These are phyloP conservation scores for Mycotypha africana DNA, from an alignment of 371 early-diverging fungal genomes.

Conservation along the genomic window DNA sequence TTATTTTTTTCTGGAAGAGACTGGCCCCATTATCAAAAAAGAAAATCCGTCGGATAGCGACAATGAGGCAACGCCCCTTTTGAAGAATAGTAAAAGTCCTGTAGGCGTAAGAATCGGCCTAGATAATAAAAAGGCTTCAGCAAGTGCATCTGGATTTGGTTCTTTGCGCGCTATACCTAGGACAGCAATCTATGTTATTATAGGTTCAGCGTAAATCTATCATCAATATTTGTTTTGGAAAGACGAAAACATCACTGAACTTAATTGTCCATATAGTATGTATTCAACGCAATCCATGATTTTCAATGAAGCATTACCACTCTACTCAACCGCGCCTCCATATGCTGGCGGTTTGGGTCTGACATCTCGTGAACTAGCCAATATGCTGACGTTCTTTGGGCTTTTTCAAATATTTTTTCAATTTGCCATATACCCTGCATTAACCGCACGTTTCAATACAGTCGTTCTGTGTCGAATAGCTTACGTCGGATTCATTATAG, in stretches of 20 bases:
- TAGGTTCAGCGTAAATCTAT: constrained; percentile 34
- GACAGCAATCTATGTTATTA: constrained; percentile 25
- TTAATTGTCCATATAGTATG: too few species aligned
- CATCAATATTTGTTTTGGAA: too few species aligned
- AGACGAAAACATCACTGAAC: too few species aligned
- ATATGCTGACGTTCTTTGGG: constrained; percentile 40
- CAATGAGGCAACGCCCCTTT: constrained; percentile 2
- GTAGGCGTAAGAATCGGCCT: too few species aligned
- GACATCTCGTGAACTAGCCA: constrained; percentile 37
- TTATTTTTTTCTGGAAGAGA: constrained; percentile 72
- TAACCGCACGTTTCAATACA: constrained; percentile 33
- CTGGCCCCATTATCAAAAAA: constrained; percentile 34
- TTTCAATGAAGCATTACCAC: constrained; percentile 67
- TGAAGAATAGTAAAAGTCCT: too few species aligned
- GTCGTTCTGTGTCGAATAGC: constrained; percentile 31
- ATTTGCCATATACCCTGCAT: constrained; percentile 47
- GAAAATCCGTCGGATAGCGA: not conserved
- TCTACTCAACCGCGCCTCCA: constrained; percentile 55
- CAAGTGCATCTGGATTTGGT: too few species aligned
- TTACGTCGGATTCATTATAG: constrained; percentile 27
- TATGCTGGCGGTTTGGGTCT: constrained; percentile 46
- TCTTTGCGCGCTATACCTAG: constrained; percentile 14
- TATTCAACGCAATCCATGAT: constrained; percentile 68
- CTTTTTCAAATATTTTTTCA: constrained; percentile 46
- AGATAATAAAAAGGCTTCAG: too few species aligned